Percentiles rank a stretch among this genome's conserved stretches.
Evolutionary conservation across 2,329 filamentous ascomycete species (phyloP).

Genomic region (Fusarium sp.): DNA sequence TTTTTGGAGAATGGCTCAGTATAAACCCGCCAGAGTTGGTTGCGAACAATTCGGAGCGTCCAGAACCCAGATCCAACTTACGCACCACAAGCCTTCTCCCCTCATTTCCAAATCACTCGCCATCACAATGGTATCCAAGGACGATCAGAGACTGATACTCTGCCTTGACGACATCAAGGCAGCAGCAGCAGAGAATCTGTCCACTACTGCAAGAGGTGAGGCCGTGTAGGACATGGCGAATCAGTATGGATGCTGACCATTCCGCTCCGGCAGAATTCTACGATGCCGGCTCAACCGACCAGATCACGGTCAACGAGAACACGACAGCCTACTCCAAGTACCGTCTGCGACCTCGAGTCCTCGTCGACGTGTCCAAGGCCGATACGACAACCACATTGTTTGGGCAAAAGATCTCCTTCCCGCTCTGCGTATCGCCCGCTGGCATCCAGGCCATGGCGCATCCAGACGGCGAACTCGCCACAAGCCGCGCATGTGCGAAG

Average conservation of each 20-base stretch:
- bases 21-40: too few species aligned
- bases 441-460: slow-evolving; percentile 64
- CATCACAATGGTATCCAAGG: too few species aligned
- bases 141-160: not conserved
- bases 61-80: too few species aligned
- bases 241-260: too few species aligned
- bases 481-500: slow-evolving; percentile 55
- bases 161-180: not conserved
- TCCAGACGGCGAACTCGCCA: slow-evolving; percentile 60
- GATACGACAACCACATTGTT: not conserved
- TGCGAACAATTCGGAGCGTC: too few species aligned
- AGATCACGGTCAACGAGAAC: slow-evolving; percentile 4
- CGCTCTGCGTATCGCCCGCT: slow-evolving; percentile 62
- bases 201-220: not conserved
- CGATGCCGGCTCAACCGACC: not conserved
- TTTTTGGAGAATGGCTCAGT: too few species aligned
- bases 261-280: too few species aligned
- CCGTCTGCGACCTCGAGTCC: slow-evolving; percentile 4
- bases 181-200: not conserved
- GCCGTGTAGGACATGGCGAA: too few species aligned
- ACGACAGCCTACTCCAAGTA: not conserved
- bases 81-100: too few species aligned
- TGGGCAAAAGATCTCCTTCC: slow-evolving; percentile 51
- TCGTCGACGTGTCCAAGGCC: slow-evolving; percentile 5
- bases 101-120: too few species aligned